Base-by-base conservation (phyloP, 2,329 filamentous ascomycete species). In the Dactylonectria macrodidyma region DNA sequence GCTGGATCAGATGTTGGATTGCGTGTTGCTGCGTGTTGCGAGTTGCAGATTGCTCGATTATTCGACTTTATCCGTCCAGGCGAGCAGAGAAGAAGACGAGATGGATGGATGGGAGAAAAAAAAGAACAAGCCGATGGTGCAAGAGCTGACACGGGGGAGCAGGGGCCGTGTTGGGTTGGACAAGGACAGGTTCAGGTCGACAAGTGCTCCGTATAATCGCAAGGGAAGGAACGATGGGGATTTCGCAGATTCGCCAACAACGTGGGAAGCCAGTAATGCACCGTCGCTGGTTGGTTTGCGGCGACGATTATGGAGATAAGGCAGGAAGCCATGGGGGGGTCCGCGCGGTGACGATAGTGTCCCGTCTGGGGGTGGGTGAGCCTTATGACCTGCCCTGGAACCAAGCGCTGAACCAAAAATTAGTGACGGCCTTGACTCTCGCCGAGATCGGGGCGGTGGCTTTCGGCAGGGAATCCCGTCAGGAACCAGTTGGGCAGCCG, bases 241-340 rank as follows among this genome's bases (percentile, higher is more conserved):
- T 5, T 30, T 30, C 7, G 26, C 26, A 47, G 16, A 7, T 12
- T n/a, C 11, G 46, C n/a, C 19, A 19, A 19, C 19, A 19, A 19
- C 19, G 19, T 19, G 19, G 19, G 19, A 47, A 33, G 30, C 34
- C 50, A 52, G 50, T 52, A 73, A 73, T 73, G 61, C 52, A 58
- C 22, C 57, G 24, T 50, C 59, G 59, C 69, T 75, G 68, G 73
- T 67, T 72, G 70, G 70, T 47, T 55, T 47, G 58, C 54, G 48
- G 48, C 33, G 59, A 62, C 26, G 11, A 34, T 14, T 19, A 38
- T 38, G 22, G 34, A 54, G 36, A 24, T 47, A 26, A 54, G 51
- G 38, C n/a, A 19, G 19, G 46, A 26, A 22, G 16, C 26, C 26
- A 7, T 30, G 11, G 24, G 11, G 24, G 51, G 51, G 33, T 38